Evolutionary conservation across 2,329 filamentous ascomycete species (phyloP), one percentile per base, ranked within the genome.

Genomic region (Coleophoma eucalyptorum): DNA sequence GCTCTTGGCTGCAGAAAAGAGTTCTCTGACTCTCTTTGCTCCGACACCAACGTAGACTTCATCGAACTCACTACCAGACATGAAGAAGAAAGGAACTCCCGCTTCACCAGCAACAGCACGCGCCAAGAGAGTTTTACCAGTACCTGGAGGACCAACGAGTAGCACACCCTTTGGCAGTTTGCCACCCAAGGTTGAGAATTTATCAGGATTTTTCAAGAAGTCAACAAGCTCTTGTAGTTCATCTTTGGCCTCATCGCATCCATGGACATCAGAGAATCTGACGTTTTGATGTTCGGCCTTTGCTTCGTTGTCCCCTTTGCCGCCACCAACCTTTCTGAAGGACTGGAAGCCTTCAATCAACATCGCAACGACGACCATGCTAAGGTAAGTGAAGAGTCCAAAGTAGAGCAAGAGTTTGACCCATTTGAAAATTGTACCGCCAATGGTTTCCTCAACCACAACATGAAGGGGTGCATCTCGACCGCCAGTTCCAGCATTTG

Each of bases 51-150:
- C 95, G 65, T 97, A 99, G 48, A 99, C 87, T 71, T 99, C 94
- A 65, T 99, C 94, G 66, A 99, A 99, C 69, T 99, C 94, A 52
- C 90, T 96, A 46, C 94, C 94, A 65, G 94, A 99, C 93, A 99
- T 97, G 79, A 97, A 99, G 79, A 97, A 99, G 79, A 99, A 99
- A 1, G 94, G 94, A 16, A 99, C 94, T 50, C 93, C 94, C 49
- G 94, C 92, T 74, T 99, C 94, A 48, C 94, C 94, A 44, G 94
- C 94, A 54, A 99, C 94, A 50, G 94, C 95, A 63, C 94, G 87
- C 56, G 94, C 94, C 54, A 99, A 81, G 38, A 99, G 81, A 12
- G 94, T 99, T 74, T 99, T 99, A 73, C 94, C 94, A 54, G 94
- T 99, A 74, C 94, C 94, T 48, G 94, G 94, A 65, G 94, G 94